Base-by-base conservation (phyloP, 805 yeast species). In the Candida pseudoglaebosa region DNA sequence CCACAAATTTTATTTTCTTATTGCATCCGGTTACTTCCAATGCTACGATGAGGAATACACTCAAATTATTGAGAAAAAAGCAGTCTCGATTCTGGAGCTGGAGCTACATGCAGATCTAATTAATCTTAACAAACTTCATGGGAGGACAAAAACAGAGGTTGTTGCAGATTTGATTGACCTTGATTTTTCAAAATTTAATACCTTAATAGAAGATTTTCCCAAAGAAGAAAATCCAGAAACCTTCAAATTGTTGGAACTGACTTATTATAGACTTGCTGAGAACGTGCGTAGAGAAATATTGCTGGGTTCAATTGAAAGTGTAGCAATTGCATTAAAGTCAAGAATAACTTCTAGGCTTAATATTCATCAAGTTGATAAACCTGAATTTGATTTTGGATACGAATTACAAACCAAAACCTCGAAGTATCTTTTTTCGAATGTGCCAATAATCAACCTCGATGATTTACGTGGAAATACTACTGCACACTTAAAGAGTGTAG, bases 1-100 rank as follows among this genome's bases (percentile, higher is more conserved):
- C 12, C 97, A 93, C 55, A 80, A 90, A 37, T 72, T 82, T 32
- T 83, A 77, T 52, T 91, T 90, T 53, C 77, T 88, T 44, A 65
- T 84, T 18, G 97, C 87, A 0, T 78, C 89, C 2, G 76, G 84
- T 0, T 77, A 83, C 51, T 85, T 72, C 46, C 90, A 83, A 44
- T 39, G 51, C 7, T 58, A 65, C 41, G 71, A 68, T 45, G 50
- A 46, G 15, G 70, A 62, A 35, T 68, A 61, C 36, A 46, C 44
- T 20, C 41, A 45, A 14, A 57, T 60, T 28, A 57, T 63, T 7
- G 7, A 34, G 8, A 31, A 47, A 7, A 33, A 33, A 22, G 36
- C 28, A 5, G 22, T 33, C n/a, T 40, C 43, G 28, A 45, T 43
- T 17, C 36, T 50, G 2, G 22, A 38, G 3, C 14, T 39, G n/a